Evolutionary conservation across 2,329 filamentous ascomycete genomes (phyloP), one percentile per base, ranked within the genome.

Genomic region (Calonectria fujianensis): DNA sequence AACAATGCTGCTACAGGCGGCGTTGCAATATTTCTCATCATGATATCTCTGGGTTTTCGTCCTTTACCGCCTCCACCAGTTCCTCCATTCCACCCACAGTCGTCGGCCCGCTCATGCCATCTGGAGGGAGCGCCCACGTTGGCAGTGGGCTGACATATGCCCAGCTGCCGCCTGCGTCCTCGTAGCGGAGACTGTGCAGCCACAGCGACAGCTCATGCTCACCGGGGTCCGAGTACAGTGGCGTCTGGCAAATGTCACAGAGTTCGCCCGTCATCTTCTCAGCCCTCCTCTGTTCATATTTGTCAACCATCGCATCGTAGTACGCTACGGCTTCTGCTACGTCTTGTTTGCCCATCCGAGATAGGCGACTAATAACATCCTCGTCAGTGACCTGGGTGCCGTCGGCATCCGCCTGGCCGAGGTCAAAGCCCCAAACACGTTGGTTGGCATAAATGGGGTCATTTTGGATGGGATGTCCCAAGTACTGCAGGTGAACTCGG

Each of bases 401-500:
- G 65, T 96, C 93, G 18, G 89, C 87, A 75, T 93, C 92, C 70
- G 90, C 88, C 69, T 86, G 91, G 20, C 95, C 97, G 0, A 99
- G 91, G 13, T 93, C 90, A 0, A 93, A 88, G 0, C 97, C 97
- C 89, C 98, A 99, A 14, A 99, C 97, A 72, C 93, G 93, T 82
- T 95, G 93, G 83, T 99, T 99, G 80, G 95, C 96, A 84, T 99
- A 99, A 80, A 99, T 98, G 10, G 97, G 97, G 82, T 99, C 97
- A 84, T 99, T 99, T 77, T 95, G 93, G 79, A 99, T 98, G 2
- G 97, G 97, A 82, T 98, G 94, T 1, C 97, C 97, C 4, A 99
- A 88, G 84, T 95, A 98, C 83, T 99, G 97, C 20, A 99, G 89
- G 82, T 99, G 97, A 24, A 99, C 97, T 41, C 97, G 93, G 64